Percentiles rank a stretch among this genome's conserved stretches.
Evolutionary conservation across 2,329 filamentous ascomycete genomes (phyloP).

Genomic region (Blastomyces percursus): DNA sequence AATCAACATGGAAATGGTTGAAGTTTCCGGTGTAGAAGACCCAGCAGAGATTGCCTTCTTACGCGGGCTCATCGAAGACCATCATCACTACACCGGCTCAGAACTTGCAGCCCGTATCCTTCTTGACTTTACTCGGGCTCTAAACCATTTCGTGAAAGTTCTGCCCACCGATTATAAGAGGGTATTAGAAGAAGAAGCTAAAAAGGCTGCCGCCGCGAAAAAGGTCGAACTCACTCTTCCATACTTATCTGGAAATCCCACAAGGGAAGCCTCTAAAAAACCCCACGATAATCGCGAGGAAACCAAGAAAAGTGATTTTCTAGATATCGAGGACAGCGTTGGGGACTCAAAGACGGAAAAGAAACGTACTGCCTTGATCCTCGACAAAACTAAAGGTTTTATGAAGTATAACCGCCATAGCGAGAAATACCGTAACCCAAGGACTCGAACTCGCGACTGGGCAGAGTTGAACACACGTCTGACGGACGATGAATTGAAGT

Average conservation of each 20-base stretch:
- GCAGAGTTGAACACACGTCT: conserved; percentile 78
- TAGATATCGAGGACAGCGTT: conserved; percentile 87
- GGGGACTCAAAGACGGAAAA: conserved; percentile 77
- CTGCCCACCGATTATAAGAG: conserved; percentile 94
- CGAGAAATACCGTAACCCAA: conserved; percentile 82
- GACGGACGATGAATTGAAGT: conserved; percentile 90
- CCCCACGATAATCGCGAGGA: conserved; percentile 51
- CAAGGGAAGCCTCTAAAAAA: conserved; percentile 34
- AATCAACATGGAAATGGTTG: conserved; percentile 97
- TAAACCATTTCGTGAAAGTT: conserved; percentile 86
- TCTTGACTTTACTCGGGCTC: conserved; percentile 86
- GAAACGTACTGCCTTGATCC: conserved; percentile 74
- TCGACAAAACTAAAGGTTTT: conserved; percentile 97
- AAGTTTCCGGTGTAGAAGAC: conserved; percentile 72
- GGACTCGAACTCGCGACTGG: conserved; percentile 85
- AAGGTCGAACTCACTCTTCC: conserved; percentile 73
- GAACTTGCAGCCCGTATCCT: conserved; percentile 87
- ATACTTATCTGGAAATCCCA: conserved; percentile 51
- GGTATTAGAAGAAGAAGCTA: conserved; percentile 73
- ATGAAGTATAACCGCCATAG: conserved; percentile 91
- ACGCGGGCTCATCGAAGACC: conserved; percentile 85
- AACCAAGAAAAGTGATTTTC: conserved; percentile 56
- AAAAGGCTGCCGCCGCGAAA: conserved; percentile 75
- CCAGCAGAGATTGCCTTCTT: conserved; percentile 81
- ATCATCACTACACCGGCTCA: conserved; percentile 95